These are phyloP conservation scores for Crithidia thermophila DNA, from an alignment of 208 protist genomes.

Conservation along the genomic window DNA sequence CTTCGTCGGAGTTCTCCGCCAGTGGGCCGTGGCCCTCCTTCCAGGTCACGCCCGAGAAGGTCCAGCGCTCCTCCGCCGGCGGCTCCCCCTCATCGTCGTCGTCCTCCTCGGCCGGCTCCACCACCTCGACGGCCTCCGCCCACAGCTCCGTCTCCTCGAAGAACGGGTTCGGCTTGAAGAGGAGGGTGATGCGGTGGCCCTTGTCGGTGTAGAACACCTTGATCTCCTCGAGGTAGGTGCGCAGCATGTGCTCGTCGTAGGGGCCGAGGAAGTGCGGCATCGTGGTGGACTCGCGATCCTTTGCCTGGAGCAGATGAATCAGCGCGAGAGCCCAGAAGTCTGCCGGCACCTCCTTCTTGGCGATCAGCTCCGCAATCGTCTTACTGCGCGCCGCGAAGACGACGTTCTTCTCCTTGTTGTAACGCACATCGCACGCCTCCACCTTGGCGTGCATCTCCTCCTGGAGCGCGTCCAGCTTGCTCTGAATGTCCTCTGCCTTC, in stretches of 20 bases:
- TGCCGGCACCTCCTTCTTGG: conserved; percentile 37
- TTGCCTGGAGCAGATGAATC: conserved; percentile 34
- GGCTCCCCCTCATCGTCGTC: conserved; percentile 26
- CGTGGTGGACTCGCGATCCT: conserved; percentile 36
- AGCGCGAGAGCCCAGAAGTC: conserved; percentile 80
- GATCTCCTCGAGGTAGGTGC: conserved; percentile 57
- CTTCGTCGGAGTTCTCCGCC: conserved; percentile 25
- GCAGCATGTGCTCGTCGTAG: conserved; percentile 69
- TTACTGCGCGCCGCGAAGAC: conserved; percentile 47
- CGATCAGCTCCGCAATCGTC: conserved; percentile 44
- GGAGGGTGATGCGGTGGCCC: conserved; percentile 51
- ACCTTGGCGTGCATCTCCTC: conserved; percentile 58
- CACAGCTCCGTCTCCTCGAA: conserved; percentile 82
- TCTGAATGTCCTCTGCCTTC: conserved; percentile 49
- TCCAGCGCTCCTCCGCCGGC: conserved; percentile 37
- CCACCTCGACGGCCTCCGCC: conserved; percentile 40
- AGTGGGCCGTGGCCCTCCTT: conserved; percentile 68
- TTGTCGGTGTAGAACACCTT: conserved; percentile 41
- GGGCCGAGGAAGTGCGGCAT: conserved; percentile 62
- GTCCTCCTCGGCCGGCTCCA: conserved; percentile 20
- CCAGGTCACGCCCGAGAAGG: conserved; percentile 82
- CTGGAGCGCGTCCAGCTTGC: conserved; percentile 62
- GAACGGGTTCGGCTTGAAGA: conserved; percentile 69
- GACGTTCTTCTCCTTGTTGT: conserved; percentile 48
- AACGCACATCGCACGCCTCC: conserved; percentile 31